phyloP scores from a whole-genome alignment of 768 basidiomycete genomes.

The Suillus alpinus region DNA sequence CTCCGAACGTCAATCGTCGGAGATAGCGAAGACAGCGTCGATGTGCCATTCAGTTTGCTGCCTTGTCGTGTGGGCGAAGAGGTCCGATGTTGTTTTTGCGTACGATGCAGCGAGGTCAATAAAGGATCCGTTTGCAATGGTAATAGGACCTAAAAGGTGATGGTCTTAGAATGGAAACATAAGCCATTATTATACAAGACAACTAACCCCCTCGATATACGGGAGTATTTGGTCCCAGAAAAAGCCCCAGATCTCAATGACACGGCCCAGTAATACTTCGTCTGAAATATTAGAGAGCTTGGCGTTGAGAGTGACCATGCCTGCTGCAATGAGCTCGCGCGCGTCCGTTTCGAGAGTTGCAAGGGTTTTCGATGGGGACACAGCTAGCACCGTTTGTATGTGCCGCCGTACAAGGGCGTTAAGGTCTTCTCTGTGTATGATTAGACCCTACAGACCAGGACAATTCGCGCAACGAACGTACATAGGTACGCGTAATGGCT shows the following conservation, averaged over 20 bases:
- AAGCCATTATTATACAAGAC: not conserved
- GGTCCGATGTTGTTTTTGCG: constrained; percentile 51
- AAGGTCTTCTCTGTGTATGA: constrained; percentile 71
- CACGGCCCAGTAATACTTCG: constrained; percentile 67
- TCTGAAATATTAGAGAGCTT: constrained; percentile 78
- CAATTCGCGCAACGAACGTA: constrained; percentile 31
- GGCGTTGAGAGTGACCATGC: constrained; percentile 90
- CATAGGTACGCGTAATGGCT: constrained; percentile 83
- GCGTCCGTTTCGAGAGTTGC: constrained; percentile 75
- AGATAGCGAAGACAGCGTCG: constrained; percentile 28
- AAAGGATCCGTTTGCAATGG: constrained; percentile 61
- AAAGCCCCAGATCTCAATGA: constrained; percentile 90
- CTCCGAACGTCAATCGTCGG: constrained; percentile 77
- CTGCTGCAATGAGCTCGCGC: constrained; percentile 76
- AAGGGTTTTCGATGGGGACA: constrained; percentile 72
- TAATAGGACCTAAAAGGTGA: constrained; percentile 45
- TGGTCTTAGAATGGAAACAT: constrained; percentile 31
- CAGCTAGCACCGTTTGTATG: constrained; percentile 69
- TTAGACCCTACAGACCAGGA: constrained; percentile 9
- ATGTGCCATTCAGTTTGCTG: constrained; percentile 35
- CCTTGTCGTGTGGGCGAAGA: constrained; percentile 53
- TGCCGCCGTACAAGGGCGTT: constrained; percentile 80
- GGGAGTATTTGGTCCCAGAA: constrained; percentile 90
- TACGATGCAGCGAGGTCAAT: constrained; percentile 66
- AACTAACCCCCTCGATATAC: constrained; percentile 80